These are phyloP conservation scores for Arachnomyces sp. DNA, from an alignment of 2,329 filamentous ascomycete species.

Conservation along the genomic window DNA sequence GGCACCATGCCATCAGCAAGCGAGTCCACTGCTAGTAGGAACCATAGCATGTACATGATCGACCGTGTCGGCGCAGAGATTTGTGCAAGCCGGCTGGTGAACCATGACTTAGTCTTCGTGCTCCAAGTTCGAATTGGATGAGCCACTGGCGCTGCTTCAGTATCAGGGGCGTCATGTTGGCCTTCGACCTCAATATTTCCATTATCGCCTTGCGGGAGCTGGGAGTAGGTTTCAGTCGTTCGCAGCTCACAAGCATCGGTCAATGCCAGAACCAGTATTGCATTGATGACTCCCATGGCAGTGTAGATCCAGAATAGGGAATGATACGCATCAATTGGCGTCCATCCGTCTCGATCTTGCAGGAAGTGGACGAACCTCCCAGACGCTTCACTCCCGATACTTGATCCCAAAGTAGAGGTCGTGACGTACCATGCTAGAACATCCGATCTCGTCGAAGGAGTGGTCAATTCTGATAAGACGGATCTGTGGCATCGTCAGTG, in stretches of 20 bases:
- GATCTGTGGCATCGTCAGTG: too few species aligned
- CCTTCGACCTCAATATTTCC: too few species aligned
- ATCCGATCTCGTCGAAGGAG: constrained; percentile 15
- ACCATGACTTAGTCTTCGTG: too few species aligned
- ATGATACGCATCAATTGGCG: constrained; percentile 48
- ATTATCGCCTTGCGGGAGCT: too few species aligned
- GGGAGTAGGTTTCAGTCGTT: too few species aligned
- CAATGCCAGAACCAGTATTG: too few species aligned
- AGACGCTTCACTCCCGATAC: constrained; percentile 46
- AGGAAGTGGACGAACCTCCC: constrained; percentile 47
- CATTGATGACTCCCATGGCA: constrained; percentile 48
- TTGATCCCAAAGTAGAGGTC: constrained; percentile 48
- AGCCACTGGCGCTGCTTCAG: too few species aligned
- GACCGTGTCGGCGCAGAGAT: constrained; percentile 45
- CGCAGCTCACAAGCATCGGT: too few species aligned
- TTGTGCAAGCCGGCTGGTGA: too few species aligned
- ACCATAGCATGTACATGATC: constrained; percentile 59
- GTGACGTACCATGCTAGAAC: constrained; percentile 37
- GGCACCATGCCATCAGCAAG: constrained; percentile 60
- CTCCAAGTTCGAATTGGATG: too few species aligned
- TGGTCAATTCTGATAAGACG: too few species aligned
- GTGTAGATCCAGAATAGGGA: constrained; percentile 53
- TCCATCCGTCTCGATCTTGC: constrained; percentile 40
- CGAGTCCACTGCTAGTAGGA: constrained; percentile 57
- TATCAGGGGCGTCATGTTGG: too few species aligned